These are phyloP conservation scores for Phytopythium delawarense DNA, from an alignment of 352 stramenopile genomes.

Conservation along the genomic window DNA sequence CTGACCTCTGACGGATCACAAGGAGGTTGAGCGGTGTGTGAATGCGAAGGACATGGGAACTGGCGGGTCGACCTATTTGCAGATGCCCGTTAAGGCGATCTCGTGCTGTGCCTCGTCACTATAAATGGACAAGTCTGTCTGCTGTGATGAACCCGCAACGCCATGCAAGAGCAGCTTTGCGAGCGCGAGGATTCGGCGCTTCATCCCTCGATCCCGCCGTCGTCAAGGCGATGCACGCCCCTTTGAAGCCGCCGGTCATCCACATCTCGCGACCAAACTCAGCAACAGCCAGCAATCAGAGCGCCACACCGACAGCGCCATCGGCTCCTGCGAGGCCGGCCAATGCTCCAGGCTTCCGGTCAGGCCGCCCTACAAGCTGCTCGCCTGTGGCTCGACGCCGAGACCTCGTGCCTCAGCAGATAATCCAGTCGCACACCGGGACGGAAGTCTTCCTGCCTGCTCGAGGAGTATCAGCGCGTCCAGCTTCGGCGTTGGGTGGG, in stretches of 20 bases:
- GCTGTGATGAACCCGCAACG: too few relatives aligned
- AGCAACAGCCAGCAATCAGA: background rate
- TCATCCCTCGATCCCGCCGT: background rate
- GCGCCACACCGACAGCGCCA: background rate
- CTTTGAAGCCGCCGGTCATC: background rate
- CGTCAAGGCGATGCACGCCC: background rate
- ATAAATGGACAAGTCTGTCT: background rate
- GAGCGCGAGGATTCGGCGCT: background rate
- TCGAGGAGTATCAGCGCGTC: background rate
- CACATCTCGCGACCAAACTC: background rate
- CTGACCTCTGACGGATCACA: background rate
- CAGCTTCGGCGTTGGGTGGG: background rate
- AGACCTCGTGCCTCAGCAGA: conserved; percentile 1
- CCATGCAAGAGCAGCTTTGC: background rate
- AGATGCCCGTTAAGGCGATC: background rate
- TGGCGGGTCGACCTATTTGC: background rate
- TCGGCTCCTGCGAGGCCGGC: background rate
- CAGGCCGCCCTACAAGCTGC: background rate
- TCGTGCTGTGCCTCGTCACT: background rate
- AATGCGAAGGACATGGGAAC: background rate
- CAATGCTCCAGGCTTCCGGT: background rate
- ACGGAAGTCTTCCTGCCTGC: background rate
- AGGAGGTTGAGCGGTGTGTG: background rate
- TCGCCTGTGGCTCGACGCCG: conserved; percentile 2
- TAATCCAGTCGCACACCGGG: background rate